Evolutionary conservation across 2,329 filamentous ascomycete species (phyloP).

Genomic region (Alternaria brassicicola): DNA sequence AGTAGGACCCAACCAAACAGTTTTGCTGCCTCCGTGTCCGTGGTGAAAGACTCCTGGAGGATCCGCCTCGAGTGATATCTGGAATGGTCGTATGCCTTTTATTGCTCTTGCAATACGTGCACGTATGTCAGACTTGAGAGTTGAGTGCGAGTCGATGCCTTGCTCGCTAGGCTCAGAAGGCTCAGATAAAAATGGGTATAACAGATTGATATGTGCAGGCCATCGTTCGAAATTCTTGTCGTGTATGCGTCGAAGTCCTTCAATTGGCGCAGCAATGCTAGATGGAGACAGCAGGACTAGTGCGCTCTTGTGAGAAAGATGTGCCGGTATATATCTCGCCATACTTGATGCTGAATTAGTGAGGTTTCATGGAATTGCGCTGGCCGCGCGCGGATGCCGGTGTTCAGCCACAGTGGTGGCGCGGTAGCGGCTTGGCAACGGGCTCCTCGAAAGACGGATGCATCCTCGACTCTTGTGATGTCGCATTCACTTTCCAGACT

Average conservation of each 20-base stretch:
- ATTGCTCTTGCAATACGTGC: slow-evolving; percentile 29
- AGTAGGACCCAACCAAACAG: slow-evolving; percentile 34
- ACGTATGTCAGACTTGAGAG: slow-evolving; percentile 27
- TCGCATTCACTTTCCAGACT: slow-evolving; percentile 24
- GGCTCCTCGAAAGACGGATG: slow-evolving; percentile 20
- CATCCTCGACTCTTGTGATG: slow-evolving; percentile 18
- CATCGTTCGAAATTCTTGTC: slow-evolving; percentile 38
- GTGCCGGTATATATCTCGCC: slow-evolving; percentile 20
- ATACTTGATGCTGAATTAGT: slow-evolving; percentile 1
- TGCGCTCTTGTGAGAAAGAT: slow-evolving; percentile 36
- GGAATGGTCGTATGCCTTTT: slow-evolving; percentile 23
- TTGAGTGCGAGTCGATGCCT: not conserved
- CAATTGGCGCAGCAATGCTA: slow-evolving; percentile 32
- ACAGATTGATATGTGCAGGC: slow-evolving; percentile 42
- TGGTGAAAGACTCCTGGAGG: slow-evolving; percentile 26
- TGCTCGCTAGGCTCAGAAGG: slow-evolving; percentile 20
- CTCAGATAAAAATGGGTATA: slow-evolving; percentile 38
- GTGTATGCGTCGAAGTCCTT: slow-evolving; percentile 29
- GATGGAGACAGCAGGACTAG: slow-evolving; percentile 34
- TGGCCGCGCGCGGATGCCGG: not conserved
- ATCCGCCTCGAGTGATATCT: slow-evolving; percentile 28
- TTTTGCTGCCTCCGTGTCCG: slow-evolving; percentile 23
- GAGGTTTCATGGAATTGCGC: not conserved
- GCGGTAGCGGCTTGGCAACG: slow-evolving; percentile 24
- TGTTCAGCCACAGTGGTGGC: slow-evolving; percentile 7